These are phyloP conservation scores for Botryotinia convoluta DNA, from an alignment of 2,329 filamentous ascomycete species.

Conservation along the genomic window DNA sequence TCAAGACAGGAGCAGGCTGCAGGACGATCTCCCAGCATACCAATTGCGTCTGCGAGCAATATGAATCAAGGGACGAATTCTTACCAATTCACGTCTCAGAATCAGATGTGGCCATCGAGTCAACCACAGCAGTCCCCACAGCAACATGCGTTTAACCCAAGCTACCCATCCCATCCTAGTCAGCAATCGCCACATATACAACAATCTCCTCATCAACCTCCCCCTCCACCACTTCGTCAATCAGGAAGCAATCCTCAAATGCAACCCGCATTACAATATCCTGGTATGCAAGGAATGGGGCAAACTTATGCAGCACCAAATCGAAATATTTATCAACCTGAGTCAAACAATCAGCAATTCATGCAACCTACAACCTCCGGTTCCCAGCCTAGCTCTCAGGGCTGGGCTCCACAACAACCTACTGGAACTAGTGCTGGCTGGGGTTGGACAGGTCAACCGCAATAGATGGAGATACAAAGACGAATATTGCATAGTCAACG, in stretches of 20 bases:
- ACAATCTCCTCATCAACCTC: constrained; percentile 57
- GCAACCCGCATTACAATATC: constrained; percentile 59
- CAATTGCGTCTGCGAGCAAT: constrained; percentile 53
- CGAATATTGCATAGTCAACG: constrained; percentile 25
- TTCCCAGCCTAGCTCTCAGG: constrained; percentile 35
- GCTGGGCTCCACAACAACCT: constrained; percentile 38
- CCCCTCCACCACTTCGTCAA: constrained; percentile 58
- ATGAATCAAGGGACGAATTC: constrained; percentile 47
- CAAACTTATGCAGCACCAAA: constrained; percentile 56
- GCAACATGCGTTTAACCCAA: constrained; percentile 40
- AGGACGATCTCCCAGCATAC: constrained; percentile 61
- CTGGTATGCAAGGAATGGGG: constrained; percentile 59
- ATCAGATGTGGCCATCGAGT: constrained; percentile 60
- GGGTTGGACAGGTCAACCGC: constrained; percentile 36
- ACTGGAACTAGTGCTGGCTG: constrained; percentile 32
- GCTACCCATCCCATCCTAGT: constrained; percentile 15
- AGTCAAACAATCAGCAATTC: constrained; percentile 64
- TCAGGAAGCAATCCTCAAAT: constrained; percentile 53
- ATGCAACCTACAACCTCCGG: constrained; percentile 58
- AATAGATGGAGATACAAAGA: constrained; percentile 22
- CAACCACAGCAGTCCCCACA: constrained; percentile 64
- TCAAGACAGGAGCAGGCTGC: constrained; percentile 58
- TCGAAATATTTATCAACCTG: constrained; percentile 56
- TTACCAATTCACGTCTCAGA: constrained; percentile 61
- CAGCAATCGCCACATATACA: constrained; percentile 51